Conservation (phyloP, 345 rosid genomes). For the Geranium brycei region DNA sequence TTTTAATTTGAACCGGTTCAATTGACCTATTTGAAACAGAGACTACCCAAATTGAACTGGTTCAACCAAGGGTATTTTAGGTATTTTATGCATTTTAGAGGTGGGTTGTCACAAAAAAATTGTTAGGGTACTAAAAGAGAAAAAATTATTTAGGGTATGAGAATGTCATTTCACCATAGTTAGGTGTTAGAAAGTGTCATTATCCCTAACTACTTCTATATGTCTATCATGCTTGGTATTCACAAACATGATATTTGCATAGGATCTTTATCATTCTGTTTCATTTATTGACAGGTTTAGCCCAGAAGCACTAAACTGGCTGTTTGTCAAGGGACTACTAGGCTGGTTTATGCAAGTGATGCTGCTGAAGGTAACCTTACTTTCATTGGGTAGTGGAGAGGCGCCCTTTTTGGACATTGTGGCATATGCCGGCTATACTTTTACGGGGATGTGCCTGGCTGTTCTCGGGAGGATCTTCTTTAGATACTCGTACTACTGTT, state of each 20-base stretch:
- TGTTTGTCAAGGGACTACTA: slow-evolving; percentile 73
- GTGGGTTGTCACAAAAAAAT: too few species aligned
- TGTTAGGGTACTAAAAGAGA: too few species aligned
- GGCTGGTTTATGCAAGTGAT: slow-evolving; percentile 83
- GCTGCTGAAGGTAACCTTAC: slow-evolving; percentile 66
- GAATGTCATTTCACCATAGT: too few species aligned
- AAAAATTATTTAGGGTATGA: too few species aligned
- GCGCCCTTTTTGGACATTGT: slow-evolving; percentile 81
- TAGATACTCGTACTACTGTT: slow-evolving; percentile 57
- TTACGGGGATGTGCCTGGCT: slow-evolving; percentile 62
- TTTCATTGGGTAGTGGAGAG: slow-evolving; percentile 80
- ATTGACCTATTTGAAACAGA: too few species aligned
- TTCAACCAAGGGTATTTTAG: too few species aligned
- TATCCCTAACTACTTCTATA: too few species aligned
- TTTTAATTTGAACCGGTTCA: too few species aligned
- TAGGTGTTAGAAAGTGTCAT: too few species aligned
- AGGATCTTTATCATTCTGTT: neutral
- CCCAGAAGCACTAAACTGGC: slow-evolving; percentile 85
- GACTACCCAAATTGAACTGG: too few species aligned
- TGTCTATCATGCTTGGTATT: too few species aligned
- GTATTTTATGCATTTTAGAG: too few species aligned
- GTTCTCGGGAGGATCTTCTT: slow-evolving; percentile 59
- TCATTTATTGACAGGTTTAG: slow-evolving; percentile 43
- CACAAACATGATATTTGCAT: neutral
- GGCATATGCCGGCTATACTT: slow-evolving; percentile 81